Base-by-base conservation (phyloP, 768 basidiomycete species). In the Lentinus tigrinus region DNA sequence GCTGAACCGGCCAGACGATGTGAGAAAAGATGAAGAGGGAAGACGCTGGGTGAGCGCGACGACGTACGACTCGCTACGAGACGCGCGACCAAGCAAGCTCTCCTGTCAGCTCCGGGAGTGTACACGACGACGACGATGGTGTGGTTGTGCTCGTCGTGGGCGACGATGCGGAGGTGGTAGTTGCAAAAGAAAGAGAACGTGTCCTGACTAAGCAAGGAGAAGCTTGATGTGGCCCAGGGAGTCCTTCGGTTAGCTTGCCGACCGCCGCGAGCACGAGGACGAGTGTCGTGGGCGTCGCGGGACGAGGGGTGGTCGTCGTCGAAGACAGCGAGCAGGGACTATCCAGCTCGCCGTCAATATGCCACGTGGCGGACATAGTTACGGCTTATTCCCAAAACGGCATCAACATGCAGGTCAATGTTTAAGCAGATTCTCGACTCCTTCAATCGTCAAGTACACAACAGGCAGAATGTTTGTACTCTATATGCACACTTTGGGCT, bases 21-120 rank as follows among this genome's bases (percentile, higher is more conserved):
- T 61, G 60, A 53, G 60, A 57, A 61, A 61, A 56, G 51, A 55
- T 53, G 60, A 54, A 51, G 53, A 44, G 43, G 43, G 58, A 60
- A 56, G 60, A 59, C 58, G 58, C 52, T 53, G 55, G 38, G 43
- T 47, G 21, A 52, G n/a, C n/a, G n/a, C n/a, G n/a, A n/a, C n/a
- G 56, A 57, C 60, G 47, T 57, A 61, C 60, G 26, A 47, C 27
- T 53, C 56, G 60, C 60, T 55, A 46, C 47, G 39, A 47, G 60
- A 56, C 28, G 23, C 5, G 13, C 24, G n/a, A n/a, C n/a, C n/a
- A n/a, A n/a, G n/a, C n/a, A n/a, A n/a, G n/a, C n/a, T n/a, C n/a
- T n/a, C n/a, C n/a, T n/a, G n/a, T n/a, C n/a, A n/a, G n/a, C n/a
- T n/a, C n/a, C n/a, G n/a, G n/a, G n/a, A n/a, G 21, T 54, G 42